Evolutionary conservation across 768 basidiomycete genomes (phyloP).

Genomic region (Mycena pura): DNA sequence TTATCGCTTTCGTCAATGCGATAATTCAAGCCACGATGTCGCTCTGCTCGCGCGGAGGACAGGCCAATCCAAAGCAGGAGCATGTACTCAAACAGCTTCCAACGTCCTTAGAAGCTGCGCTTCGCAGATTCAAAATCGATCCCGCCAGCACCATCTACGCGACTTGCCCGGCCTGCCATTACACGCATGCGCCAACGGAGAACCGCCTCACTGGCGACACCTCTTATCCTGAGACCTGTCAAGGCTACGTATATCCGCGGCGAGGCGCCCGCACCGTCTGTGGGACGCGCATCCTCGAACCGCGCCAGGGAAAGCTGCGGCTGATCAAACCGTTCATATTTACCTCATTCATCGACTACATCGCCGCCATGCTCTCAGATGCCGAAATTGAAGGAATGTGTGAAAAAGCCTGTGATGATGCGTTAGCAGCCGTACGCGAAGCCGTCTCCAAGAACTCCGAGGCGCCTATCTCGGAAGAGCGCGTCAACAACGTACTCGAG

Average conservation of each 20-base stretch:
- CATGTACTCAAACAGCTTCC: conserved; percentile 10
- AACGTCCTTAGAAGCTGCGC: conserved; percentile 1
- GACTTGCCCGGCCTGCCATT: conserved; percentile 7
- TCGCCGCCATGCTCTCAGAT: conserved; percentile 21
- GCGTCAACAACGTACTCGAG: conserved; percentile 29
- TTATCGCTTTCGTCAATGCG: neutral
- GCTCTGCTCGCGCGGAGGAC: neutral
- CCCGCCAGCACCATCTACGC: neutral
- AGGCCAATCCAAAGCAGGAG: neutral
- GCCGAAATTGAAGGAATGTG: conserved; percentile 15
- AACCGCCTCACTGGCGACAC: neutral
- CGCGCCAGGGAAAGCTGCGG: conserved; percentile 1
- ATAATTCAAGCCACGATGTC: conserved; percentile 5
- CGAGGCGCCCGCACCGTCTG: neutral
- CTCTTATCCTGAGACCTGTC: neutral
- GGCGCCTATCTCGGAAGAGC: conserved; percentile 28
- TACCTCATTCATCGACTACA: conserved; percentile 28
- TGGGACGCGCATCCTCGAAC: neutral
- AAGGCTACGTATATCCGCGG: neutral
- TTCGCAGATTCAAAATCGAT: conserved; percentile 7
- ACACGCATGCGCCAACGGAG: neutral
- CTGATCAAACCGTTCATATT: conserved; percentile 19
- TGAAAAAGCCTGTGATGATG: conserved; percentile 24
- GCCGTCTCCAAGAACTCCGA: conserved; percentile 24
- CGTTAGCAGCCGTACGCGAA: neutral